Base-by-base conservation (phyloP, 2,329 filamentous ascomycete genomes). In the Aspergillus luchuensis region DNA sequence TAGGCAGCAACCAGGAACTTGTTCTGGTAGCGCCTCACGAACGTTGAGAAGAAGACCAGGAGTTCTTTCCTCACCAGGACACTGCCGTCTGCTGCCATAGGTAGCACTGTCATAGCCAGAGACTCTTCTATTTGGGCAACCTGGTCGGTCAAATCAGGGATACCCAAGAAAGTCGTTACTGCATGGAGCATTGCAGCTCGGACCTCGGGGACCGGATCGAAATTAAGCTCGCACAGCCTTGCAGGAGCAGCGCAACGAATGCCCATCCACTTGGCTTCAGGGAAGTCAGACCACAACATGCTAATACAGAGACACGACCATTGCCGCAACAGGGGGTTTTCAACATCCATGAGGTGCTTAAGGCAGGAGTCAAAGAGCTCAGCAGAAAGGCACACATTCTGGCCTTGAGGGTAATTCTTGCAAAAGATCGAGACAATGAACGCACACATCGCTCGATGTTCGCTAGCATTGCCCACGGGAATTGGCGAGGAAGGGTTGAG, bases 371-470 rank as follows among this genome's bases (percentile, higher is more conserved):
- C 88, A 81, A 98, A 94, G 63, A 98, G 89, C 66, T 97, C 93
- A 0, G 90, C 91, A 66, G 91, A 91, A 67, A 97, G 89, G 73
- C 93, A 97, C 10, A 97, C 93, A 54, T 89, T 89, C 75, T 97
- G 93, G 2, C 94, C 95, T 64, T 95, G 91, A 65, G 89, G 90
- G 76, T 97, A 97, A 65, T 91, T 91, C 73, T 95, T 96, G 85
- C 95, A 99, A 64, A 99, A 92, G 85, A 97, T 96, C 25, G 94
- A 91, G 45, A 98, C 87, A 63, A 99, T 97, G 73, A 99, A 99
- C 1, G 95, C 93, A 74, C 95, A 98, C 95, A 99, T 99, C 47
- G 95, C 95, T 72, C 96, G 92, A 80, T 99, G 95, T 78, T 98
- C 95, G 67, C 92, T 91, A 57, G 89, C 89, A 72, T 97, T 96